These are phyloP conservation scores for Tulasnella sp. DNA, from an alignment of 768 basidiomycete genomes.

Conservation along the genomic window DNA sequence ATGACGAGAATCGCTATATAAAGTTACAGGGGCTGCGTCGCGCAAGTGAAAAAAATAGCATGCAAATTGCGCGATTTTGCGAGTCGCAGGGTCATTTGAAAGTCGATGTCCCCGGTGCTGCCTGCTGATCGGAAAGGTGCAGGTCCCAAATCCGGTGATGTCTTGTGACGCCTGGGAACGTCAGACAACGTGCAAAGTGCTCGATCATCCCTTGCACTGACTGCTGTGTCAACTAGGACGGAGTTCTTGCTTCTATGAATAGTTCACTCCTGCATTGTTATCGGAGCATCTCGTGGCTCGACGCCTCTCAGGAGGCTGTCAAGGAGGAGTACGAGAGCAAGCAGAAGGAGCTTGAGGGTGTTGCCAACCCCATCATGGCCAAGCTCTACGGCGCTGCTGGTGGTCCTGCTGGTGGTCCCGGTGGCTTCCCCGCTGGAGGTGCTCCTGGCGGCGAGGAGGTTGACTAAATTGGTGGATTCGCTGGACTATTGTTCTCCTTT, in stretches of 20 bases:
- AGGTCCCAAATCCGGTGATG: too few species aligned
- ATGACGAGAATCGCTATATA: neutral
- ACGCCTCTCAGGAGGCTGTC: conserved; percentile 29
- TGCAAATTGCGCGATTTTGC: neutral
- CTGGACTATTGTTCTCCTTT: too few species aligned
- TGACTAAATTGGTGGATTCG: too few species aligned
- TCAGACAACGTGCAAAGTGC: too few species aligned
- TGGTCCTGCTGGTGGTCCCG: conserved; percentile 22
- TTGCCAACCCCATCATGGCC: conserved; percentile 30
- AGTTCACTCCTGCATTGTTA: neutral
- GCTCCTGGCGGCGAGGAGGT: conserved; percentile 23
- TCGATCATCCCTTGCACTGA: too few species aligned
- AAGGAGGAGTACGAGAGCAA: conserved; percentile 33
- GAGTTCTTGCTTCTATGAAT: too few species aligned
- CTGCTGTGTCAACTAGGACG: too few species aligned
- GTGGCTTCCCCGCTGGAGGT: conserved; percentile 20
- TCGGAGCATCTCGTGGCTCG: conserved; percentile 29
- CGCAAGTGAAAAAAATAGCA: neutral
- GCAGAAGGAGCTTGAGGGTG: conserved; percentile 32
- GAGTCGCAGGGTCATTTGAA: neutral
- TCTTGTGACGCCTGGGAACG: too few species aligned
- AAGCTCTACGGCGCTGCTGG: conserved; percentile 27
- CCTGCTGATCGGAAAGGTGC: too few species aligned
- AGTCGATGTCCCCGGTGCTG: neutral
- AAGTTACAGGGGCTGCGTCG: neutral